Conservation (phyloP, 2,329 filamentous ascomycete species). For the Pseudocercospora musae region DNA sequence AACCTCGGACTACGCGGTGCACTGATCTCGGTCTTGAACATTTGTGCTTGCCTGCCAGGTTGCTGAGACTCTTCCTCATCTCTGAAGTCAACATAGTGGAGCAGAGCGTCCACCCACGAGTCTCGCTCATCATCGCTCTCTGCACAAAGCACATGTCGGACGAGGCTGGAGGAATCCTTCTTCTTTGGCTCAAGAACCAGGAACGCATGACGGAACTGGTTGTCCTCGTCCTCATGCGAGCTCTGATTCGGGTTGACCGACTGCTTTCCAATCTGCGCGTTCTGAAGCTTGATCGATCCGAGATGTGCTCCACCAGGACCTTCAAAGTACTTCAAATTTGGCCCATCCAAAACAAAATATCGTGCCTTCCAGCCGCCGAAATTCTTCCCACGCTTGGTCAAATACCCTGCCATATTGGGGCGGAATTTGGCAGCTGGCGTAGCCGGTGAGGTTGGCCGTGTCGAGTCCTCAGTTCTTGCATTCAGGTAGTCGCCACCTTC, state of each 20-base stretch:
- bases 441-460: conserved; percentile 42
- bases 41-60: conserved; percentile 20
- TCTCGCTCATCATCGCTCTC: conserved; percentile 93
- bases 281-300: conserved; percentile 86
- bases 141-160: conserved; percentile 91
- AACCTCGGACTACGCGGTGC: conserved; percentile 31
- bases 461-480: conserved; percentile 25
- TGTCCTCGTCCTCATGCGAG: conserved; percentile 71
- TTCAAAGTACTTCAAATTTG: conserved; percentile 84
- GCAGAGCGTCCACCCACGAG: conserved; percentile 83
- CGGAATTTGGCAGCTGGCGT: conserved; percentile 60
- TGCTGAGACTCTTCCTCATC: conserved; percentile 52
- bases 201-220: conserved; percentile 95
- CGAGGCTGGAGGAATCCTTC: conserved; percentile 82
- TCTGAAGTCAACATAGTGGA: conserved; percentile 81
- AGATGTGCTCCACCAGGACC: conserved; percentile 84
- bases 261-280: conserved; percentile 92
- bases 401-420: conserved; percentile 77
- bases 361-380: conserved; percentile 97
- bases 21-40: conserved; percentile 27
- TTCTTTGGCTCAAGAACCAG: conserved; percentile 92
- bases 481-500: conserved; percentile 49
- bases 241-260: conserved; percentile 60
- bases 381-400: conserved; percentile 96
- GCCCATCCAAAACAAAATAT: conserved; percentile 67